These are phyloP conservation scores for Saccharata proteae DNA, from an alignment of 2,329 filamentous ascomycete genomes.

Conservation along the genomic window DNA sequence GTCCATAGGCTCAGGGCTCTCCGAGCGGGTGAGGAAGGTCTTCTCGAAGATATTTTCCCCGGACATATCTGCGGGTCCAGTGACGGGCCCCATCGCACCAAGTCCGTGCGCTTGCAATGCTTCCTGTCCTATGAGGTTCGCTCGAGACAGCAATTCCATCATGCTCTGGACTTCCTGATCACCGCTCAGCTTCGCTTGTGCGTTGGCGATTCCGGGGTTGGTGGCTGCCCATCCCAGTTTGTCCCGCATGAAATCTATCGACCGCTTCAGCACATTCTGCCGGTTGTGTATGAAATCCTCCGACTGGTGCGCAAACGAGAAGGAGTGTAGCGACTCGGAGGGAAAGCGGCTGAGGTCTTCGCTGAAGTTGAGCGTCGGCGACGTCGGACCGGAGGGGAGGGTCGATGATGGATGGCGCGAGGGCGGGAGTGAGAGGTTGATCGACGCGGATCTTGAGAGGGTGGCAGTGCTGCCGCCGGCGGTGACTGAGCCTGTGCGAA, in stretches of 20 bases:
- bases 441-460: slow-evolving; percentile 55
- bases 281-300: slow-evolving; percentile 85
- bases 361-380: slow-evolving; percentile 59
- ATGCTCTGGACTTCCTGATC: slow-evolving; percentile 82
- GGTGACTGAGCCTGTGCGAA: slow-evolving; percentile 45
- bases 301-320: slow-evolving; percentile 92
- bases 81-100: slow-evolving; percentile 53
- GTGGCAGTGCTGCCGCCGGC: slow-evolving; percentile 14
- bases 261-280: slow-evolving; percentile 84
- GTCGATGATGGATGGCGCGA: slow-evolving; percentile 31
- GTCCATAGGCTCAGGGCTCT: slow-evolving; percentile 30
- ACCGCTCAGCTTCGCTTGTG: slow-evolving; percentile 69
- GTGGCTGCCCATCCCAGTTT: slow-evolving; percentile 70
- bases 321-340: slow-evolving; percentile 91
- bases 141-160: slow-evolving; percentile 75
- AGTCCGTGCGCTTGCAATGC: slow-evolving; percentile 42
- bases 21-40: slow-evolving; percentile 50
- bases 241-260: slow-evolving; percentile 93
- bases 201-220: slow-evolving; percentile 65
- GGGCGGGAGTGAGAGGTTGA: slow-evolving; percentile 53
- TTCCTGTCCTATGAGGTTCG: slow-evolving; percentile 63
- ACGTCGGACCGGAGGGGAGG: slow-evolving; percentile 50
- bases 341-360: slow-evolving; percentile 91
- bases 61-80: slow-evolving; percentile 62
- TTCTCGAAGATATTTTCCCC: slow-evolving; percentile 76